phyloP scores from a whole-genome alignment of 805 yeast species.

The Teunomyces tritomae region DNA sequence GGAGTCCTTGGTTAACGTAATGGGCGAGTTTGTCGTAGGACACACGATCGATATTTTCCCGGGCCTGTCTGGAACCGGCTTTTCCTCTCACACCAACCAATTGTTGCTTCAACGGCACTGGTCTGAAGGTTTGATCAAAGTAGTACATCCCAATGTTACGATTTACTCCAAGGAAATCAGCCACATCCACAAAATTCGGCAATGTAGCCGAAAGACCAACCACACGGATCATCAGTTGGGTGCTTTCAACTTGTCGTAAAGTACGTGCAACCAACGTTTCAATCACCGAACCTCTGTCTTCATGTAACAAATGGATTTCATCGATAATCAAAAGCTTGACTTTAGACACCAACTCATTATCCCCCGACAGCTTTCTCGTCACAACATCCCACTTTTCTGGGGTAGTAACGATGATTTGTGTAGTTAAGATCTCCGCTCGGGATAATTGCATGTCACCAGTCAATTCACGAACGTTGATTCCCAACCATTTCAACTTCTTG shows the following conservation, averaged over 20 bases:
- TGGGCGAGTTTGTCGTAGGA: constrained; percentile 74
- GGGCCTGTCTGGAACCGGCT: constrained; percentile 68
- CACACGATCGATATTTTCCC: constrained; percentile 71
- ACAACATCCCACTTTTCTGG: constrained; percentile 99
- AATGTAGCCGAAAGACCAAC: constrained; percentile 91
- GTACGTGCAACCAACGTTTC: constrained; percentile 95
- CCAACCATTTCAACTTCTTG: constrained; percentile 76
- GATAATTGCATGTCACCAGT: constrained; percentile 97
- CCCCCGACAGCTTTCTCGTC: constrained; percentile 89
- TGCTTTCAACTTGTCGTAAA: constrained; percentile 87
- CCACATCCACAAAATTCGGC: constrained; percentile 90
- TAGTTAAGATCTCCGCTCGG: constrained; percentile 69
- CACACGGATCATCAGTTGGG: constrained; percentile 92
- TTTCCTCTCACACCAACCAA: constrained; percentile 84
- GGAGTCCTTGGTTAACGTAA: constrained; percentile 67
- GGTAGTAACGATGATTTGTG: constrained; percentile 89
- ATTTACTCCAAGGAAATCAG: constrained; percentile 91
- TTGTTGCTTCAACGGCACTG: constrained; percentile 88
- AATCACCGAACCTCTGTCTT: constrained; percentile 96
- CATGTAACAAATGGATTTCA: constrained; percentile 94
- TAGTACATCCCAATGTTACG: constrained; percentile 89
- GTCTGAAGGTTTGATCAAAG: constrained; percentile 90
- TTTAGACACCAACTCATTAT: constrained; percentile 76
- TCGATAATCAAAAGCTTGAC: constrained; percentile 87
- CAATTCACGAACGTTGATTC: constrained; percentile 79